Percentiles rank a stretch among this genome's conserved stretches.
Evolutionary conservation across 495 filamentous ascomycete species (phyloP).

Genomic region (Hypoxylon intermedium): DNA sequence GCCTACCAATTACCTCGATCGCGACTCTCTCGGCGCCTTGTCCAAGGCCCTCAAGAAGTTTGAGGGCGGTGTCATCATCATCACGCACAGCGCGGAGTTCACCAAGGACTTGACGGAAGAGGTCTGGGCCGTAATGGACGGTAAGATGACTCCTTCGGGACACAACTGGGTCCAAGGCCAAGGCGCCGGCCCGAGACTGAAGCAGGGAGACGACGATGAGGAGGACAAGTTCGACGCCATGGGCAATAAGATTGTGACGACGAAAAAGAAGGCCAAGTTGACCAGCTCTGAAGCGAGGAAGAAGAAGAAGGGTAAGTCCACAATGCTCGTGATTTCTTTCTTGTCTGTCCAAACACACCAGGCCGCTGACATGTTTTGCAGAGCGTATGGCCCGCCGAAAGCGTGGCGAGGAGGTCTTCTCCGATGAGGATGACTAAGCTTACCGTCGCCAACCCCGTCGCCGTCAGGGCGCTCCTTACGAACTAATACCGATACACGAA

Average conservation of each 20-base stretch:
- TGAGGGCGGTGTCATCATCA: slow-evolving; percentile 99
- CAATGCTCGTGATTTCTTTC: slow-evolving; percentile 10
- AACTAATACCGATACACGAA: slow-evolving; percentile 24
- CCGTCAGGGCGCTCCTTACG: slow-evolving; percentile 7
- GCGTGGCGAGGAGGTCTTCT: slow-evolving; percentile 96
- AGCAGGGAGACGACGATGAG: slow-evolving; percentile 73
- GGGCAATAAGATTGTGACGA: slow-evolving; percentile 87
- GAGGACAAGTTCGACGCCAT: slow-evolving; percentile 93
- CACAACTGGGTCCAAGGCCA: slow-evolving; percentile 99
- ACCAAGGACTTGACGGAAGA: slow-evolving; percentile 98
- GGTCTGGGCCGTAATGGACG: slow-evolving; percentile 75
- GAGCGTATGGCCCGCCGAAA: slow-evolving; percentile 92
- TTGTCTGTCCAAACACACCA: too few species aligned
- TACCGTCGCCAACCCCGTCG: neutral
- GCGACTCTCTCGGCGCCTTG: slow-evolving; percentile 97
- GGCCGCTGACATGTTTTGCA: slow-evolving; percentile 28
- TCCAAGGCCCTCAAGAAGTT: slow-evolving; percentile 97
- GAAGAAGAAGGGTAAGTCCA: slow-evolving; percentile 76
- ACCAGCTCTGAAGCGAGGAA: slow-evolving; percentile 82
- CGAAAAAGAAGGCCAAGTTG: slow-evolving; percentile 93
- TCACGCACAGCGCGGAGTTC: slow-evolving; percentile 98
- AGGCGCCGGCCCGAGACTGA: slow-evolving; percentile 82
- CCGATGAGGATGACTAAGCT: slow-evolving; percentile 79
- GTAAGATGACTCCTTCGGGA: slow-evolving; percentile 93
- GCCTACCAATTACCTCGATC: slow-evolving; percentile 99